phyloP scores from a whole-genome alignment of 331 rosid species.

The Quercus phellos region DNA sequence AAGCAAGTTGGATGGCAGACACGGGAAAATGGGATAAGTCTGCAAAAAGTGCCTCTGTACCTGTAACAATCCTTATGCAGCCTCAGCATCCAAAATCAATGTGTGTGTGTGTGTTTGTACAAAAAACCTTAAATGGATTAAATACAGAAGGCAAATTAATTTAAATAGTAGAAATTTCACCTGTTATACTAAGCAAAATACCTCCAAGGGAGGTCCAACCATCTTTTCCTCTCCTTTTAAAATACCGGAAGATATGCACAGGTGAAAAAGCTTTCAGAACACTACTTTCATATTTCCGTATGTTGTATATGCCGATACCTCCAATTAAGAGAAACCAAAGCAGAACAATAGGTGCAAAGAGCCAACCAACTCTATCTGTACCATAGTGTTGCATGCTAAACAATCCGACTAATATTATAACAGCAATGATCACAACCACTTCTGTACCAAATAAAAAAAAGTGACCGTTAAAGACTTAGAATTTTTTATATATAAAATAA shows the following conservation, averaged over 20 bases:
- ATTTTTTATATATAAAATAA: constrained; percentile 7
- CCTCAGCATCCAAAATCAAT: constrained; percentile 10
- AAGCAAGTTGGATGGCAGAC: constrained; percentile 56
- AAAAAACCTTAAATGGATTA: background rate
- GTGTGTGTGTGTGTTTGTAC: background rate
- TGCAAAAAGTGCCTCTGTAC: constrained; percentile 66
- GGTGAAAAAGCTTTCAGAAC: constrained; percentile 91
- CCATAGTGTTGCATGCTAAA: constrained; percentile 97
- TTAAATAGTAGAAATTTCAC: constrained; percentile 31
- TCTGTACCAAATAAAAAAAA: constrained; percentile 46
- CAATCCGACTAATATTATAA: constrained; percentile 69
- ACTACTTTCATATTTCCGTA: constrained; percentile 65
- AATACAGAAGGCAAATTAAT: background rate
- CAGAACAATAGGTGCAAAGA: constrained; percentile 94
- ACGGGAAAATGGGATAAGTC: constrained; percentile 59
- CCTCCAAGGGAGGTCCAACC: constrained; percentile 99
- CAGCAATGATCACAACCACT: constrained; percentile 81
- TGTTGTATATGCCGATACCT: constrained; percentile 86
- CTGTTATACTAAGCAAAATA: constrained; percentile 94
- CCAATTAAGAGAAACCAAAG: constrained; percentile 95
- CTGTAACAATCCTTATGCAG: constrained; percentile 25
- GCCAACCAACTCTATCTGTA: constrained; percentile 97
- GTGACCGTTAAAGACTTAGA: constrained; percentile 17
- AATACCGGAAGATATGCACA: constrained; percentile 66
- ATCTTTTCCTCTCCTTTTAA: constrained; percentile 59